Evolutionary conservation across 169 alveolate species (phyloP).

Genomic region (Cryptosporidium ryanae): DNA sequence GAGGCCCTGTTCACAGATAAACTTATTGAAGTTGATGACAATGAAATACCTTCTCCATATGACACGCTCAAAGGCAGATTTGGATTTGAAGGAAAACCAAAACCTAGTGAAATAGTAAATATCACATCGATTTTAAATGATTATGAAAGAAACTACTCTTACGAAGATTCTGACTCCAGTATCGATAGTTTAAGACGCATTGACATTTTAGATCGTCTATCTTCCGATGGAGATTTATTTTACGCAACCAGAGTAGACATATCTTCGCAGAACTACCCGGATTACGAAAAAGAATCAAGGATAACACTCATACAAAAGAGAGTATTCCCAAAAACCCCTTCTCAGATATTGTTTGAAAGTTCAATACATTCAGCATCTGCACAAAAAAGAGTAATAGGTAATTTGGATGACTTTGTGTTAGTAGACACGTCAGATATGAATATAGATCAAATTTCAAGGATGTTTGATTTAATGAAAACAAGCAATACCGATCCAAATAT

Average conservation of each 20-base stretch:
- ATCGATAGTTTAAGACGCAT: no score
- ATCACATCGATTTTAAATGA: no score
- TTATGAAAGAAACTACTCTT: no score
- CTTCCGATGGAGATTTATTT: no score
- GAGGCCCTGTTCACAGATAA: slow-evolving; percentile 44
- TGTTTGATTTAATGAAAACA: neutral
- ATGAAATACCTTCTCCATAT: slow-evolving; percentile 32
- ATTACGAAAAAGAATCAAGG: no score
- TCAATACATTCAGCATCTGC: slow-evolving; percentile 33
- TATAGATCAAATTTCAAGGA: neutral
- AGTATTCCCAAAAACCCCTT: neutral
- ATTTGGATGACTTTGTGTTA: slow-evolving; percentile 18
- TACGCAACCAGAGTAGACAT: no score
- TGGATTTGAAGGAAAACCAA: neutral
- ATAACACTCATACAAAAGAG: neutral
- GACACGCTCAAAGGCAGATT: slow-evolving; percentile 56
- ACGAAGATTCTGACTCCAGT: no score
- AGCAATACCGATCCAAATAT: slow-evolving; percentile 6
- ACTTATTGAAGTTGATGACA: neutral
- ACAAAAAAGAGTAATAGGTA: slow-evolving; percentile 50
- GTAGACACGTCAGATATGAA: neutral
- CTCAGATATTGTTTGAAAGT: slow-evolving; percentile 40
- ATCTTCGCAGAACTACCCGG: no score
- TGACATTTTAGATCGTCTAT: no score
- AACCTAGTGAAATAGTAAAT: neutral